phyloP scores from a whole-genome alignment of 768 basidiomycete species.

The Auriscalpium vulgare region DNA sequence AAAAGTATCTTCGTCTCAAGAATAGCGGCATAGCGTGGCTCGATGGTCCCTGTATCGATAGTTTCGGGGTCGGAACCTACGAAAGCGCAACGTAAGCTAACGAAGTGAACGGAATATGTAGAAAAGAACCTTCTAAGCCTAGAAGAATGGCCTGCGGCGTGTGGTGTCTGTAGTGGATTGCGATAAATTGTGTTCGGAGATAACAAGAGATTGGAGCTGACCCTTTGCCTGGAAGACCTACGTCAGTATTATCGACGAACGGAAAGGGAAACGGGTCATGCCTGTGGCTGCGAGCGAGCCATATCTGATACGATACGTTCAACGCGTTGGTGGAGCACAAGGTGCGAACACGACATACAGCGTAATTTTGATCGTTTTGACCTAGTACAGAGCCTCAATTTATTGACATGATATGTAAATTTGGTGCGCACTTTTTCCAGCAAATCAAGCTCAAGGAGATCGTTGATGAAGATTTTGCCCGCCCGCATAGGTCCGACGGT shows the following conservation, averaged over 20 bases:
- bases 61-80: conserved; percentile 86
- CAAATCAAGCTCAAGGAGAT: conserved; percentile 58
- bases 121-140: conserved; percentile 53
- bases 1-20: conserved; percentile 54
- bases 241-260: background rate
- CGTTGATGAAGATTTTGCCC: conserved; percentile 78
- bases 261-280: conserved; percentile 19
- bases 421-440: conserved; percentile 47
- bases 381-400: conserved; percentile 30
- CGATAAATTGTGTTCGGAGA: background rate
- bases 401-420: background rate
- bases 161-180: conserved; percentile 50
- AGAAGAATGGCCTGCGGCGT: conserved; percentile 83
- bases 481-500: conserved; percentile 88
- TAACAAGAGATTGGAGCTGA: conserved; percentile 25
- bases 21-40: conserved; percentile 67
- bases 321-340: background rate
- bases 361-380: conserved; percentile 75
- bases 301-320: conserved; percentile 40
- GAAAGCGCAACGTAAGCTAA: background rate
- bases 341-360: conserved; percentile 40
- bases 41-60: conserved; percentile 80
- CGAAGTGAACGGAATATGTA: background rate
- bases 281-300: conserved; percentile 92
- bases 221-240: conserved; percentile 58